These are phyloP conservation scores for Termitomyces sp. DNA, from an alignment of 768 basidiomycete genomes.

Conservation along the genomic window DNA sequence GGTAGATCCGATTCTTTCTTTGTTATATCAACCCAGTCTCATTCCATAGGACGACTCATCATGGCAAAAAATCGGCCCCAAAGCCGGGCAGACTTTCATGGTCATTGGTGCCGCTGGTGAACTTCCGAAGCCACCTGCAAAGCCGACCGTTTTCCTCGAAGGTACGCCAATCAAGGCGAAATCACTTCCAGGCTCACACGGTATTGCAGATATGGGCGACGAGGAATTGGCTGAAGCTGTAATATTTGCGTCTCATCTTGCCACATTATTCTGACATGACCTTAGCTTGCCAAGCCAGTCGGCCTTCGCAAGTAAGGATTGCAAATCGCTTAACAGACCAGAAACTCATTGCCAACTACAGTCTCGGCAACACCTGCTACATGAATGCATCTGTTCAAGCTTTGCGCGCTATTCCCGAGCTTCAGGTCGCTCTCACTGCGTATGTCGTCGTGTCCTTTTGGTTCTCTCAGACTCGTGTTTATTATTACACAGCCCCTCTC, in stretches of 20 bases:
- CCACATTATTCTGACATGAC: slow-evolving; percentile 5
- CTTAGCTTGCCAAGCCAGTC: slow-evolving; percentile 72
- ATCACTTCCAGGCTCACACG: not conserved
- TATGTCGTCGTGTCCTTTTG: slow-evolving; percentile 26
- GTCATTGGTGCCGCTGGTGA: slow-evolving; percentile 93
- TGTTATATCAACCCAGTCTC: not conserved
- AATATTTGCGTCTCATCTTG: slow-evolving; percentile 18
- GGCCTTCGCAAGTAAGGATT: slow-evolving; percentile 67
- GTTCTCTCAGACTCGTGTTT: not conserved
- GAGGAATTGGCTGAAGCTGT: slow-evolving; percentile 76
- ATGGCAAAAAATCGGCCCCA: slow-evolving; percentile 80
- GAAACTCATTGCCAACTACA: slow-evolving; percentile 16
- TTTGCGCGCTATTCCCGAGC: slow-evolving; percentile 88
- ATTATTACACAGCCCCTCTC: slow-evolving; percentile 23
- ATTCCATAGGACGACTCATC: slow-evolving; percentile 72
- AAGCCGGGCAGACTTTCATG: slow-evolving; percentile 84
- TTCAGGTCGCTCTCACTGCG: slow-evolving; percentile 66
- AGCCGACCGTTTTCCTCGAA: slow-evolving; percentile 81
- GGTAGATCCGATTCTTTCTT: slow-evolving; percentile 34
- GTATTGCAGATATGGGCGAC: slow-evolving; percentile 74
- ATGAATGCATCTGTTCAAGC: slow-evolving; percentile 96
- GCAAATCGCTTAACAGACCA: not conserved
- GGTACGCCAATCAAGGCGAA: slow-evolving; percentile 34
- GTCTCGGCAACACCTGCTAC: slow-evolving; percentile 94
- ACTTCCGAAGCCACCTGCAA: slow-evolving; percentile 80